Base-by-base conservation (phyloP, 306 rosid genomes). In the Glycine soja region DNA sequence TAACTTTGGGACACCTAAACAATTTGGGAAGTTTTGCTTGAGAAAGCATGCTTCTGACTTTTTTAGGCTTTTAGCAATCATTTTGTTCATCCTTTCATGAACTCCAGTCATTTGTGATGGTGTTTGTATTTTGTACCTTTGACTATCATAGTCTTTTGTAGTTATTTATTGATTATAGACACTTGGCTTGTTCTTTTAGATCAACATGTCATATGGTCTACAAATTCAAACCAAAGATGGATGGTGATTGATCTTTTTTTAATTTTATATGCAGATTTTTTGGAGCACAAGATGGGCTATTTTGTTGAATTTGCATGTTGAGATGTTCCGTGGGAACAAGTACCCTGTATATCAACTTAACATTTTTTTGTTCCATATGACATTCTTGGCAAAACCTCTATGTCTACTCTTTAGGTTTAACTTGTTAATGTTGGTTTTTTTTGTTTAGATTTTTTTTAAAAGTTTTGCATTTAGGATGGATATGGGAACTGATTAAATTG, bases 301-400 rank as follows among this genome's bases (percentile, higher is more conserved):
- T 86, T 88, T 95, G 82, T 79, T 93, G 93, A 95, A 95, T 88
- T 89, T 95, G 85, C 99, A 95, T 65, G 99, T 92, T 73, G 99
- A 95, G 98, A 93, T 95, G 99, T 95, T 95, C 83, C 98, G 99
- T 2, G 99, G 91, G 89, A 95, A 95, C 89, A 95, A 95, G 99
- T 95, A 95, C 93, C 99, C 99, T 86, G 9, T 65, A 71, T 84
- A 59, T 78, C 47, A 34, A 70, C 38, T 59, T 69, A 13, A n/a
- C 47, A 54, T 15, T 56, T 67, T 63, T 80, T 38, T 38, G 72
- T 83, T 69, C 54, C 65, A 63, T 19, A 42, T 75, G 57, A 32
- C 45, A 67, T 67, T 58, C 59, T 46, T 56, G 62, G 52, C 48
- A 74, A 74, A 84, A 74, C 72, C 63, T 53, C 45, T 36, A 36